Conservation (phyloP, 2,329 filamentous ascomycete genomes). For the Botrytis fragariae region DNA sequence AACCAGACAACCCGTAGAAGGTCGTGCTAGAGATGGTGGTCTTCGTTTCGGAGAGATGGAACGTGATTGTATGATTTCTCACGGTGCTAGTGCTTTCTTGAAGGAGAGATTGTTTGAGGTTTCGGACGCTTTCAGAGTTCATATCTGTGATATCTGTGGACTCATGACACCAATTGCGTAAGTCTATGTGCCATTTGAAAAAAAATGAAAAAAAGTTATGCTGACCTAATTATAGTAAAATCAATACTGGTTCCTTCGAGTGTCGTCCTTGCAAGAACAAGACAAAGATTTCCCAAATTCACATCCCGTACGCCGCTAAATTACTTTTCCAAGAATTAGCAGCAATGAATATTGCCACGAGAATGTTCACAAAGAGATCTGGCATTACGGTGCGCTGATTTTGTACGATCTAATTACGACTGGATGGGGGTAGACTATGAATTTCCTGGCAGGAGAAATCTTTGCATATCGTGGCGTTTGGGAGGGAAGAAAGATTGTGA, state of each 20-base stretch:
- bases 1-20: conserved; percentile 94
- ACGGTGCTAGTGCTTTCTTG: conserved; percentile 92
- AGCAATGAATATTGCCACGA: conserved; percentile 96
- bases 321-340: conserved; percentile 97
- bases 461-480: conserved; percentile 37
- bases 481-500: conserved; percentile 31
- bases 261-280: conserved; percentile 99
- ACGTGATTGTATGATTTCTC: conserved; percentile 99
- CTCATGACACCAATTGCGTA: conserved; percentile 99
- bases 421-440: conserved; percentile 12
- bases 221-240: conserved; percentile 58
- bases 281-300: conserved; percentile 95
- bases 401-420: conserved; percentile 24
- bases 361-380: conserved; percentile 90
- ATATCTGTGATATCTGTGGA: conserved; percentile 97
- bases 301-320: conserved; percentile 97
- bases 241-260: conserved; percentile 94
- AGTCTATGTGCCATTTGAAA: conserved; percentile 45
- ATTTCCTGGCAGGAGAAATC: conserved; percentile 21
- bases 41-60: conserved; percentile 99
- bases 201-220: neutral
- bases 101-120: conserved; percentile 98
- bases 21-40: conserved; percentile 96
- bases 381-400: conserved; percentile 67
- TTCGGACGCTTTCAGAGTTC: conserved; percentile 94